phyloP scores from a whole-genome alignment of 2,329 filamentous ascomycete species.

The Diaporthe sp. region DNA sequence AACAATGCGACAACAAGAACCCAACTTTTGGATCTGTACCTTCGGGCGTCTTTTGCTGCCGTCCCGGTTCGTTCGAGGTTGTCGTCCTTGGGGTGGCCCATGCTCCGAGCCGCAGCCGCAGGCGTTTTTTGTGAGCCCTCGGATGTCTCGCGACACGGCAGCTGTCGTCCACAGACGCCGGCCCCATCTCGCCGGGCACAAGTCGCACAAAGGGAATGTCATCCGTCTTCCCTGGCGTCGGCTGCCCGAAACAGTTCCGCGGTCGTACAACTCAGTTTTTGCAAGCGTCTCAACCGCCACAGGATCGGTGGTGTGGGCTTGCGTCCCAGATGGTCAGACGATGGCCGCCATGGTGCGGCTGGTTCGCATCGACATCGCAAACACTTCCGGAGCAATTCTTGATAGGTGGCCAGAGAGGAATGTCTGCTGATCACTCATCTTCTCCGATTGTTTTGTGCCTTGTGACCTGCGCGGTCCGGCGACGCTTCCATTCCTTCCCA shows the following conservation, averaged over 20 bases:
- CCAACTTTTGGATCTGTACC: background rate
- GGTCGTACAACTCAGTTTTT: background rate
- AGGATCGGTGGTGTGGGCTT: background rate
- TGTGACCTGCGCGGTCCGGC: background rate
- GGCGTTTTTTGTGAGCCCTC: slow-evolving; percentile 21
- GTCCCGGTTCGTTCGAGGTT: background rate
- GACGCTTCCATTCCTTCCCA: background rate
- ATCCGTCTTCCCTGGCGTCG: background rate
- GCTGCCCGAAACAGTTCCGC: background rate
- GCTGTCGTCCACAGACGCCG: slow-evolving; percentile 5
- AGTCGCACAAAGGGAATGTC: background rate
- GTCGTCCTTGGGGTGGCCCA: slow-evolving; percentile 8
- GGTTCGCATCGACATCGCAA: background rate
- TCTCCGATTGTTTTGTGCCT: background rate
- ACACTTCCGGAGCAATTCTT: background rate
- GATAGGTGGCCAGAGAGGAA: background rate
- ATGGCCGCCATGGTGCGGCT: background rate
- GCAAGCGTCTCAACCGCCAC: background rate
- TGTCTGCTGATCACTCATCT: background rate
- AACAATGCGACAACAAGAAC: background rate
- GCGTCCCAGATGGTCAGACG: background rate
- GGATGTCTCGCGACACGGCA: slow-evolving; percentile 29
- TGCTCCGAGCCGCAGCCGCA: slow-evolving; percentile 33
- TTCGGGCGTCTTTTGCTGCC: too few species aligned
- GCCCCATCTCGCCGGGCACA: background rate